A percentile compares a stretch with the other conserved stretches of the same genome.
Conservation (phyloP, 2,329 filamentous ascomycete species). For the Talaromyces albobiverticillius region DNA sequence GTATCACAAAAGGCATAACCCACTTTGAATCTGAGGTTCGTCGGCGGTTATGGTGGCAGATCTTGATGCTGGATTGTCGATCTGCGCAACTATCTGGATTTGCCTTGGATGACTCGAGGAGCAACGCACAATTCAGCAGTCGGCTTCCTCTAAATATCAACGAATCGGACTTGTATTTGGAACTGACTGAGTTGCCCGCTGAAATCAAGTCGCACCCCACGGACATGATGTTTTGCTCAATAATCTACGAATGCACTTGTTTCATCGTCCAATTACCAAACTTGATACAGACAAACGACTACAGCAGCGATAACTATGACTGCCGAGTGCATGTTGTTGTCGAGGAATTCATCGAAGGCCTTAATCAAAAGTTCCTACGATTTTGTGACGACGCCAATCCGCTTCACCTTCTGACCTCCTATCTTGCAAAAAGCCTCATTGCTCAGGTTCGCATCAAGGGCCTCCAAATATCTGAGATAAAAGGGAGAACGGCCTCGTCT, state of each 20-base stretch:
- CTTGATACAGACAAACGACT: not conserved
- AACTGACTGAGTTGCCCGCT: not conserved
- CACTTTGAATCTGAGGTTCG: slow-evolving; percentile 8
- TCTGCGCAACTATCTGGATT: not conserved
- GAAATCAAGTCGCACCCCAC: not conserved
- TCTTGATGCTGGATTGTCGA: not conserved
- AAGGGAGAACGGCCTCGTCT: too few species aligned
- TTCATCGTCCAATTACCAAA: not conserved
- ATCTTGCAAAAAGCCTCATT: not conserved
- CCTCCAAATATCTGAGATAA: not conserved
- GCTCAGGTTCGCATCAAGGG: not conserved
- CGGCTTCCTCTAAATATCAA: not conserved
- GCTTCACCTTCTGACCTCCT: not conserved
- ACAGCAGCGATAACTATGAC: too few species aligned
- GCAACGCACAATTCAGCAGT: not conserved
- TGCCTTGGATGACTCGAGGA: not conserved
- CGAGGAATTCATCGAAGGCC: not conserved
- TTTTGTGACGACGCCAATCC: not conserved
- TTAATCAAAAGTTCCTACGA: not conserved
- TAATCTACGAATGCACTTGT: not conserved
- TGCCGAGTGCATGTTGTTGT: too few species aligned
- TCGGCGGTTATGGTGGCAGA: slow-evolving; percentile 8
- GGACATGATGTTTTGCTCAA: not conserved
- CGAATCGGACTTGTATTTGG: slow-evolving; percentile 2
- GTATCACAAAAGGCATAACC: not conserved